Percentiles rank a stretch among this genome's conserved stretches.
Evolutionary conservation across 495 filamentous ascomycete genomes (phyloP).

Genomic region (Talaromyces stipitatus): DNA sequence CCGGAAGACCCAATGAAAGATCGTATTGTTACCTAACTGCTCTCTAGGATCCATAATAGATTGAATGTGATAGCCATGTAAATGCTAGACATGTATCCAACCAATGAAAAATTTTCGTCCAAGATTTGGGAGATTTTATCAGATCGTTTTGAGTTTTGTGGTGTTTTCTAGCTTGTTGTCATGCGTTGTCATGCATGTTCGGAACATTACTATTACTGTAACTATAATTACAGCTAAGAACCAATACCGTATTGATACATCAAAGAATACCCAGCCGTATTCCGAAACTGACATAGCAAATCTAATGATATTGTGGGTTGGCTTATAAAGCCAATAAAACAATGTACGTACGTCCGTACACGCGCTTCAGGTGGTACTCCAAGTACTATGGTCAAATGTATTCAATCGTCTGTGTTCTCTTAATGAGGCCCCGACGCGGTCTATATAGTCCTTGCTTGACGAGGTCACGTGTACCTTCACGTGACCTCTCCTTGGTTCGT

Average conservation of each 20-base stretch:
- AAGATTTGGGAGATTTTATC: background rate
- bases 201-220: background rate
- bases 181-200: background rate
- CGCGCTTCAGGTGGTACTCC: too few relatives aligned
- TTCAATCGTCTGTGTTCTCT: too few relatives aligned
- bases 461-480: too few relatives aligned
- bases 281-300: too few relatives aligned
- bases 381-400: too few relatives aligned
- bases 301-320: too few relatives aligned
- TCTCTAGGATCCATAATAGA: background rate
- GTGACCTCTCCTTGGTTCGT: too few relatives aligned
- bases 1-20: background rate
- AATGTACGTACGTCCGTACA: too few relatives aligned
- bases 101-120: constrained; percentile 1
- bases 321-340: too few relatives aligned
- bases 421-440: too few relatives aligned
- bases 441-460: too few relatives aligned
- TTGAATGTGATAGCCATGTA: background rate
- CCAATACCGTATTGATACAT: background rate
- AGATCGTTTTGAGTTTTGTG: constrained; percentile 2
- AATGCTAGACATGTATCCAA: background rate
- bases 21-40: background rate
- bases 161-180: background rate
- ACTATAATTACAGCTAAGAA: background rate
- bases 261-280: too few relatives aligned